Percentiles rank a stretch among this genome's conserved stretches.
phyloP scores from a whole-genome alignment of 345 rosid genomes.

The Pseudoturritis turrita region DNA sequence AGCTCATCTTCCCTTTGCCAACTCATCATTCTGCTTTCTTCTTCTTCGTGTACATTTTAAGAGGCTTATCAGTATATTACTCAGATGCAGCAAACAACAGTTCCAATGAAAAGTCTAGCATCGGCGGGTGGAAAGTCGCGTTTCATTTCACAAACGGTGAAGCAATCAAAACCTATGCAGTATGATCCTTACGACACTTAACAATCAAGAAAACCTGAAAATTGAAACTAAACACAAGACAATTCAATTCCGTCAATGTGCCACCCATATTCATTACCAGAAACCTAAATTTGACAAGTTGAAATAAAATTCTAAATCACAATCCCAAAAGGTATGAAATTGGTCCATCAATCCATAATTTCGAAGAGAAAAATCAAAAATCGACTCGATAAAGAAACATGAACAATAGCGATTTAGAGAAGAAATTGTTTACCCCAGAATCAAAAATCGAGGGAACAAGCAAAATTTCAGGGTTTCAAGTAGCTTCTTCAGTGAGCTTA shows the following conservation, averaged over 20 bases:
- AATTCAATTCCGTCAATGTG: background rate
- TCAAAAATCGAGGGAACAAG: background rate
- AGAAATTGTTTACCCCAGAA: no score
- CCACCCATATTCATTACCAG: background rate
- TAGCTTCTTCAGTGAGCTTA: conserved; percentile 9
- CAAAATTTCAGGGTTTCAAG: conserved; percentile 4
- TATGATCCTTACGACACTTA: background rate
- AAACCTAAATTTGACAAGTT: background rate
- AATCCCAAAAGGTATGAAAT: background rate
- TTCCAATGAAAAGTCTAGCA: conserved; percentile 5
- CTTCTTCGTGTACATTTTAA: no score
- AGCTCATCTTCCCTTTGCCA: no score
- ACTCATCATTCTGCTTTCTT: no score
- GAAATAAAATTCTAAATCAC: background rate
- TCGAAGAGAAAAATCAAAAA: background rate
- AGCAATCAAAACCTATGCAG: background rate
- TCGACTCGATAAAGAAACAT: background rate
- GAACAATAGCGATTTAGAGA: background rate
- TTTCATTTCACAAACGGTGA: background rate
- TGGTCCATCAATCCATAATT: background rate
- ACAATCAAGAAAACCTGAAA: background rate
- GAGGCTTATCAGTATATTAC: no score
- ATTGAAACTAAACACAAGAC: background rate
- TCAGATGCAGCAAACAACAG: background rate
- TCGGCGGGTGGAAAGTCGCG: background rate